Evolutionary conservation across 352 stramenopile genomes (phyloP).

Genomic region (Globisporangium mamillatum): DNA sequence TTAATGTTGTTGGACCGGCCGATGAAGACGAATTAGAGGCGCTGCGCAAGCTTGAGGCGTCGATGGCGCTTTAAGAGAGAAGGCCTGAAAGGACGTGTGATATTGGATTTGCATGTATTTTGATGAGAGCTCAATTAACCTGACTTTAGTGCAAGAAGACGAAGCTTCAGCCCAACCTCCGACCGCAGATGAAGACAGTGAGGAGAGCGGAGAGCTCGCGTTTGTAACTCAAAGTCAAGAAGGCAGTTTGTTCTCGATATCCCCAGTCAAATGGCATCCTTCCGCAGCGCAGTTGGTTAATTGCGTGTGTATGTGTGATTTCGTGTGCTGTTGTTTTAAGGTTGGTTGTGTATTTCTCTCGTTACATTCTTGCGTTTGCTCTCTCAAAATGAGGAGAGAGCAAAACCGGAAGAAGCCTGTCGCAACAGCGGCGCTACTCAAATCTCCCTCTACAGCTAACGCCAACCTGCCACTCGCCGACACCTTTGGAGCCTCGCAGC

Average conservation of each 20-base stretch:
- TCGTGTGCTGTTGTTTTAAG: not conserved
- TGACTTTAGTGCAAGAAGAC: not conserved
- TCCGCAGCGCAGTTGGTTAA: not conserved
- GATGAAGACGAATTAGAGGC: slow-evolving; percentile 86
- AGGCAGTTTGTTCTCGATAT: not conserved
- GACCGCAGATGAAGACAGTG: not conserved
- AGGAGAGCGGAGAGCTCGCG: not conserved
- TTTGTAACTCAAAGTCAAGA: not conserved
- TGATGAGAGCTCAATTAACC: not conserved
- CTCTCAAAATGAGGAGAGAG: not conserved
- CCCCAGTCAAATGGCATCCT: not conserved
- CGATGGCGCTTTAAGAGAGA: slow-evolving; percentile 68
- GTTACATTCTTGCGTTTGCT: not conserved
- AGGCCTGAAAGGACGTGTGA: not conserved
- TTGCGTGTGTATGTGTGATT: not conserved
- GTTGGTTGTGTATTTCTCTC: slow-evolving; percentile 10
- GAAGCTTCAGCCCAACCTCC: not conserved
- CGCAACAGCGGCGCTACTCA: not conserved
- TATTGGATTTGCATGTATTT: not conserved
- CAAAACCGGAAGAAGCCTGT: not conserved
- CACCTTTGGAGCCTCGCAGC: not conserved
- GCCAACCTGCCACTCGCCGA: not conserved
- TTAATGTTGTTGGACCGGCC: slow-evolving; percentile 61
- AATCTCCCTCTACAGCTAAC: not conserved
- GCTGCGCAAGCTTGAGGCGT: slow-evolving; percentile 81